Evolutionary conservation across 2,329 filamentous ascomycete genomes (phyloP).

Genomic region (Aspergillus versicolor): DNA sequence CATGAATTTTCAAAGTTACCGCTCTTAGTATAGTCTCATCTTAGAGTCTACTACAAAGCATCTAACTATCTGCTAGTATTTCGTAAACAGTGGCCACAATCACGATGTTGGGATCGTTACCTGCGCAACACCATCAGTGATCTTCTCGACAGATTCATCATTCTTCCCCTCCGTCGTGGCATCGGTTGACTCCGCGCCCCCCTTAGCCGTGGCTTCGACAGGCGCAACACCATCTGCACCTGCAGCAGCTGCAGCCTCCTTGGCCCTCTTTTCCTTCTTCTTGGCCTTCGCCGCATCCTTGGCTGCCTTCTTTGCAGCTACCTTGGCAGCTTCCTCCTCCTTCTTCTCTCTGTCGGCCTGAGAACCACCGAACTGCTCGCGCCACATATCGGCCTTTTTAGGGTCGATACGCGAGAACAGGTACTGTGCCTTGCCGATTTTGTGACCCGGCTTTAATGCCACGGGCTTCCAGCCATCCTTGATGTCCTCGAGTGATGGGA

Average conservation of each 20-base stretch:
- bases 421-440: constrained; percentile 75
- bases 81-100: neutral
- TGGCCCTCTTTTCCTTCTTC: constrained; percentile 42
- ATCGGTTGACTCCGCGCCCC: constrained; percentile 28
- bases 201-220: constrained; percentile 39
- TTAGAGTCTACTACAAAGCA: neutral
- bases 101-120: constrained; percentile 44
- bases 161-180: constrained; percentile 23
- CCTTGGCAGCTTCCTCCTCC: constrained; percentile 54
- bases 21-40: neutral
- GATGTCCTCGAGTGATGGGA: constrained; percentile 54
- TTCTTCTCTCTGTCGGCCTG: constrained; percentile 68
- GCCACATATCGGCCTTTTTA: constrained; percentile 81
- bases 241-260: constrained; percentile 35
- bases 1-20: neutral
- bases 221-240: constrained; percentile 24
- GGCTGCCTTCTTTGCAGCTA: constrained; percentile 35
- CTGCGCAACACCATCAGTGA: constrained; percentile 43
- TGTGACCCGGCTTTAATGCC: constrained; percentile 68
- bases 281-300: constrained; percentile 40
- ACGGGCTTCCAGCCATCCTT: constrained; percentile 62
- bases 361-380: constrained; percentile 68
- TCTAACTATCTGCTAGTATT: neutral
- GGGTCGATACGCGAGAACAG: constrained; percentile 81
- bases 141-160: constrained; percentile 40